These are phyloP conservation scores for Stemphylium beticola DNA, from an alignment of 2,329 filamentous ascomycete species.

Conservation along the genomic window DNA sequence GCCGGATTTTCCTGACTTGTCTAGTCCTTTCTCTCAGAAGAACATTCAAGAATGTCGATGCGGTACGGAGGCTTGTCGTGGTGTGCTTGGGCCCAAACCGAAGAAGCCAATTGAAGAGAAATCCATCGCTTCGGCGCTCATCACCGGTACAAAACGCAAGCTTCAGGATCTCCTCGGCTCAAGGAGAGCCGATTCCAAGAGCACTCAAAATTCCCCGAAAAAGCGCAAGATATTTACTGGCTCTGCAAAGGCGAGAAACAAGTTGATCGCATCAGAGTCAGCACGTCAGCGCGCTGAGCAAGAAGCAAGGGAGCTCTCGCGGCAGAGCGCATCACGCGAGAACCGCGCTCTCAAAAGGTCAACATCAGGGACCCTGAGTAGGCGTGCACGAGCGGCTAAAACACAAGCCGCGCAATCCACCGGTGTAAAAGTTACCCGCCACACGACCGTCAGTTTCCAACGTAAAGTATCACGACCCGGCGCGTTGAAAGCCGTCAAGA, in stretches of 20 bases:
- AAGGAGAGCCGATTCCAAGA: conserved; percentile 27
- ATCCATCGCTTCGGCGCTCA: conserved; percentile 35
- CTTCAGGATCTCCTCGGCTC: conserved; percentile 37
- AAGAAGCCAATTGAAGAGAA: conserved; percentile 54
- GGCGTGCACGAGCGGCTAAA: conserved; percentile 17
- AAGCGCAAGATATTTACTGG: conserved; percentile 35
- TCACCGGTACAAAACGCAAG: conserved; percentile 46
- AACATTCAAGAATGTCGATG: conserved; percentile 70
- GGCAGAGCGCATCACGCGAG: conserved; percentile 42
- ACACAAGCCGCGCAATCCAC: conserved; percentile 15
- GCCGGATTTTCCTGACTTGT: conserved; percentile 10
- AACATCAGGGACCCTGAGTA: conserved; percentile 16
- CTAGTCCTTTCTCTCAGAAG: conserved; percentile 58
- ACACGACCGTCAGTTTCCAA: conserved; percentile 33
- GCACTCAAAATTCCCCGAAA: conserved; percentile 37
- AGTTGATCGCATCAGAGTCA: conserved; percentile 24
- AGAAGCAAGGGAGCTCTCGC: conserved; percentile 35
- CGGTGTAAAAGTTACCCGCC: conserved; percentile 25
- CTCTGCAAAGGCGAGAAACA: conserved; percentile 35
- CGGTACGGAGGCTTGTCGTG: conserved; percentile 65
- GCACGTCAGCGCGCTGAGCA: conserved; percentile 35
- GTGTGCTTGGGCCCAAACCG: conserved; percentile 63
- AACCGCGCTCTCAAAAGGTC: conserved; percentile 40
- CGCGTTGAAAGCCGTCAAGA: conserved; percentile 31
- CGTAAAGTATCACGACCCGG: conserved; percentile 30